A percentile compares a stretch with the other conserved stretches of the same genome.
These are phyloP conservation scores for Misopates orontium DNA, from an alignment of 257 asterid genomes.

Conservation along the genomic window DNA sequence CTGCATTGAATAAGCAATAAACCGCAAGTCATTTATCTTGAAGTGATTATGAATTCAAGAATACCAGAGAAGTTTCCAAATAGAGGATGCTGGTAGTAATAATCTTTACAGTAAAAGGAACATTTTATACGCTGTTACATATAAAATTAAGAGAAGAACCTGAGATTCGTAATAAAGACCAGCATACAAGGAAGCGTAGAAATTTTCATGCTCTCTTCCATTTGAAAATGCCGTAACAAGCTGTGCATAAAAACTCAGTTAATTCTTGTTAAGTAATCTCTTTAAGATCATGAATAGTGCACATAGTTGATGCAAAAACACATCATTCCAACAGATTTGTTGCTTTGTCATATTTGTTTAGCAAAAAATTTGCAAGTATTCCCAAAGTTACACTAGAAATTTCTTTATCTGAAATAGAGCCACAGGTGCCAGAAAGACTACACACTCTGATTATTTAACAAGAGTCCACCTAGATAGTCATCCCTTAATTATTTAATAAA, in stretches of 20 bases:
- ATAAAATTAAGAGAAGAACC: constrained; percentile 45
- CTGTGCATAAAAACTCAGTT: constrained; percentile 38
- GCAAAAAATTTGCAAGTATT: neutral
- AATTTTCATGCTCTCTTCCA: constrained; percentile 59
- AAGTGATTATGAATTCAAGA: neutral
- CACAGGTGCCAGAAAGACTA: too few species aligned
- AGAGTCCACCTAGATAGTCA: neutral
- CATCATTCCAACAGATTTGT: neutral
- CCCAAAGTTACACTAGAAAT: neutral
- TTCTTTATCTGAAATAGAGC: constrained; percentile 12
- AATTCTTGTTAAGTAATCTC: constrained; percentile 5
- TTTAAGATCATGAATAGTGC: constrained; percentile 17
- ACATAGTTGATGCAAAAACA: constrained; percentile 4
- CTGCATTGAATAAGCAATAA: constrained; percentile 41
- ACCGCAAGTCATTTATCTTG: neutral
- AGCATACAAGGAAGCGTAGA: constrained; percentile 84
- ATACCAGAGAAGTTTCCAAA: too few species aligned
- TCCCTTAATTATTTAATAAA: neutral
- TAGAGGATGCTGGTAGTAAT: neutral
- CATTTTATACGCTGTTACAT: constrained; percentile 5
- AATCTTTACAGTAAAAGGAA: neutral
- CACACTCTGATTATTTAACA: neutral
- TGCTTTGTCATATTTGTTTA: neutral
- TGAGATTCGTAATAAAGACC: constrained; percentile 87
- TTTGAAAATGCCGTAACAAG: constrained; percentile 65